phyloP scores from a whole-genome alignment of 495 filamentous ascomycete species.

The Penicillium pancosmium region DNA sequence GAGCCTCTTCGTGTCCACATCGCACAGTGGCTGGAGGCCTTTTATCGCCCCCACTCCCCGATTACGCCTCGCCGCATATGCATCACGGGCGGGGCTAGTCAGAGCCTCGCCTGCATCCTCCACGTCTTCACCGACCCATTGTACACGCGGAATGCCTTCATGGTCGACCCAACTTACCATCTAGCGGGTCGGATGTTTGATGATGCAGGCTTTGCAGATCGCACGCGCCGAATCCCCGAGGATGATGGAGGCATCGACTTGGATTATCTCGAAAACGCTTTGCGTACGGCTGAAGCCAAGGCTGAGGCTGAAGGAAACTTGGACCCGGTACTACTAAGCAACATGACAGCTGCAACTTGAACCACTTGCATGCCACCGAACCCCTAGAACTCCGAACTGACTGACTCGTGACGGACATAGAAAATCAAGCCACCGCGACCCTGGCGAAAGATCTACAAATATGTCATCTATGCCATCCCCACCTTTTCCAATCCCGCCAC shows the following conservation, averaged over 20 bases:
- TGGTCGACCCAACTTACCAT: conserved; percentile 79
- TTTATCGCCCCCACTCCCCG: conserved; percentile 54
- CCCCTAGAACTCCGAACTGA: conserved; percentile 9
- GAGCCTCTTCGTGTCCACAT: conserved; percentile 63
- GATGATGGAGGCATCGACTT: conserved; percentile 76
- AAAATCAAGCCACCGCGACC: conserved; percentile 44
- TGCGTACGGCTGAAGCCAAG: conserved; percentile 40
- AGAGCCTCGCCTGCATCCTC: conserved; percentile 73
- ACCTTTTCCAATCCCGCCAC: conserved; percentile 83
- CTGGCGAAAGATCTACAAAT: conserved; percentile 72
- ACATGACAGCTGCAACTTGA: neutral
- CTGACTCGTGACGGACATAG: conserved; percentile 29
- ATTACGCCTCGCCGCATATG: conserved; percentile 64
- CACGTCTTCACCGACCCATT: conserved; percentile 75
- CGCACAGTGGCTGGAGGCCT: conserved; percentile 66
- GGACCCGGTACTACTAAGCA: conserved; percentile 39
- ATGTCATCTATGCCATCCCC: conserved; percentile 82
- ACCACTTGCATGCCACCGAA: neutral
- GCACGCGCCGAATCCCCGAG: conserved; percentile 68
- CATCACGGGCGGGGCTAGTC: conserved; percentile 80
- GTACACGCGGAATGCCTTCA: conserved; percentile 76
- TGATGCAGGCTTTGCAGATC: conserved; percentile 68
- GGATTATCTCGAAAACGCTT: conserved; percentile 53
- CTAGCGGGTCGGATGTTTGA: conserved; percentile 78
- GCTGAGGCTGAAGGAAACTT: conserved; percentile 32